phyloP scores from a whole-genome alignment of 768 basidiomycete genomes.

The Suillus plorans region DNA sequence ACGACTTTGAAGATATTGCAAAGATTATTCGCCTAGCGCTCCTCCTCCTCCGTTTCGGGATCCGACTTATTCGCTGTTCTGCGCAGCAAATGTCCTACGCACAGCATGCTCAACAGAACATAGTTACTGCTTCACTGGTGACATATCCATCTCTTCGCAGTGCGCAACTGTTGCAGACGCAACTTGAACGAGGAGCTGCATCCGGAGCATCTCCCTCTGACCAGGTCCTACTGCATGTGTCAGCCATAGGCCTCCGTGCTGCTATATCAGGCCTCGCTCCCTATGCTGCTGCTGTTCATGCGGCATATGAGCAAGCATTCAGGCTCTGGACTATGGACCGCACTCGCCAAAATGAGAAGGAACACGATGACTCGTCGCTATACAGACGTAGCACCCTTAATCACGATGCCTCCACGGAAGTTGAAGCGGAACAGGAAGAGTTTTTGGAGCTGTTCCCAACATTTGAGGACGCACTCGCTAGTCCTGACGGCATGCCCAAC shows the following conservation, averaged over 20 bases:
- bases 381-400: constrained; percentile 67
- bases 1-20: constrained; percentile 70
- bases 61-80: constrained; percentile 49
- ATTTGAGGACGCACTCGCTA: constrained; percentile 60
- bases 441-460: constrained; percentile 85
- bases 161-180: constrained; percentile 35
- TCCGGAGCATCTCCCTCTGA: constrained; percentile 37
- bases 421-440: constrained; percentile 79
- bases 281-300: constrained; percentile 35
- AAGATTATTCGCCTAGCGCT: constrained; percentile 66
- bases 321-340: constrained; percentile 86
- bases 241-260: constrained; percentile 39
- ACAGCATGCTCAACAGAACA: constrained; percentile 18
- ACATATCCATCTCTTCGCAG: constrained; percentile 56
- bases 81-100: constrained; percentile 15
- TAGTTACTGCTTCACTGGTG: constrained; percentile 37
- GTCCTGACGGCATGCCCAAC: constrained; percentile 6
- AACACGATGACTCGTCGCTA: constrained; percentile 64
- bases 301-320: constrained; percentile 65
- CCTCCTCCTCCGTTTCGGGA: constrained; percentile 66
- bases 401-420: constrained; percentile 59
- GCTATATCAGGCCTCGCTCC: neutral
- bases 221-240: constrained; percentile 47
- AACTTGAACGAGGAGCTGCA: constrained; percentile 21
- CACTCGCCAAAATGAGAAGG: constrained; percentile 63